phyloP scores from a whole-genome alignment of 768 basidiomycete species.

The Pulveroboletus frians region DNA sequence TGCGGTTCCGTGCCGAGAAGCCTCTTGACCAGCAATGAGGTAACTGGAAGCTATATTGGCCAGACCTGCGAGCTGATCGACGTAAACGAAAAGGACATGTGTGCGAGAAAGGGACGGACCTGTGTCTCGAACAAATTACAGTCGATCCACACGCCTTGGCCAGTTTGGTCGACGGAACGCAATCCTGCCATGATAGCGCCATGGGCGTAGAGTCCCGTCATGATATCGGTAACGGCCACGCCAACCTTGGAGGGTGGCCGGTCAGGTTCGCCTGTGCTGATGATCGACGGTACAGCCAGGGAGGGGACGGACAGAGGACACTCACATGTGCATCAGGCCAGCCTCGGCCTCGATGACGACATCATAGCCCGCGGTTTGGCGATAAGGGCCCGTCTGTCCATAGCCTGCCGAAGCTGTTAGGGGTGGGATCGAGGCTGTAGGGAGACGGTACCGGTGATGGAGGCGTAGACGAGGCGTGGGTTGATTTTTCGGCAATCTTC shows the following conservation, averaged over 20 bases:
- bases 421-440: not conserved
- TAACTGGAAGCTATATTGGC: slow-evolving; percentile 93
- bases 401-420: slow-evolving; percentile 44
- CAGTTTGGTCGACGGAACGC: slow-evolving; percentile 75
- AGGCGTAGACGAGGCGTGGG: slow-evolving; percentile 77
- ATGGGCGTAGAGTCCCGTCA: slow-evolving; percentile 85
- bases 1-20: slow-evolving; percentile 81
- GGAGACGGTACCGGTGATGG: slow-evolving; percentile 65
- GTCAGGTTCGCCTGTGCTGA: slow-evolving; percentile 82
- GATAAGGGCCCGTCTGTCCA: slow-evolving; percentile 87
- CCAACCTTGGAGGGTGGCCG: slow-evolving; percentile 92
- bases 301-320: slow-evolving; percentile 15
- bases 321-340: slow-evolving; percentile 90
- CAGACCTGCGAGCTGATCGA: slow-evolving; percentile 72
- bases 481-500: slow-evolving; percentile 77
- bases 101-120: slow-evolving; percentile 36
- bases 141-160: slow-evolving; percentile 87
- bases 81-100: not conserved
- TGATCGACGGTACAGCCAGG: slow-evolving; percentile 9
- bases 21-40: slow-evolving; percentile 81
- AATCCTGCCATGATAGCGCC: slow-evolving; percentile 91
- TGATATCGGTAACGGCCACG: slow-evolving; percentile 87
- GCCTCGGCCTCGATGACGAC: slow-evolving; percentile 86
- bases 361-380: slow-evolving; percentile 81
- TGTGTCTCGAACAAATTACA: slow-evolving; percentile 91